A percentile compares a stretch with the other conserved stretches of the same genome.
phyloP scores from a whole-genome alignment of 176 grass and related monocot genomes.

The Aegilops tauschii region DNA sequence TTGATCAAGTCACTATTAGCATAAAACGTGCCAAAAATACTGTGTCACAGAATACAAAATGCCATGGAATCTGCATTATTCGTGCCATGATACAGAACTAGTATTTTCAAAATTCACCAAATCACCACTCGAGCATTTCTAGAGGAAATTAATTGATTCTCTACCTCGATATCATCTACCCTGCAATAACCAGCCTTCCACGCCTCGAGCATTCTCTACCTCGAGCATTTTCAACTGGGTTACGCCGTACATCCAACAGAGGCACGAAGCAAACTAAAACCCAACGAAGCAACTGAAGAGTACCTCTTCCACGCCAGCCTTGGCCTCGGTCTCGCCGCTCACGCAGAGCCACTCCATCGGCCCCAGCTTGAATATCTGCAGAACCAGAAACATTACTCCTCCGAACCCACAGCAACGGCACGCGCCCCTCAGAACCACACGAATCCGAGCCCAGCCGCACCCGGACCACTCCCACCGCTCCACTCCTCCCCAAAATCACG shows the following conservation, averaged over 20 bases:
- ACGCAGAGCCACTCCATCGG: conserved; percentile 69
- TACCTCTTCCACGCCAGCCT: conserved; percentile 63
- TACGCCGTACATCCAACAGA: background rate
- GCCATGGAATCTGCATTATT: background rate
- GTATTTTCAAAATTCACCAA: background rate
- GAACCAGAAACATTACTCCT: conserved; percentile 11
- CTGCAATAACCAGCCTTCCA: background rate
- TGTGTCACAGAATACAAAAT: background rate
- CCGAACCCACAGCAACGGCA: background rate
- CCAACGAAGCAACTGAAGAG: background rate
- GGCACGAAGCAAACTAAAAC: conserved; percentile 7
- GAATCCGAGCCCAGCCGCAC: background rate
- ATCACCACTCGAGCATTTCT: background rate
- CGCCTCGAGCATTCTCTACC: too few relatives aligned
- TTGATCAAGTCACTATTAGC: background rate
- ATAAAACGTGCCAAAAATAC: background rate
- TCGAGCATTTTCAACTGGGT: background rate
- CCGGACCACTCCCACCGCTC: background rate
- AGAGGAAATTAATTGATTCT: background rate
- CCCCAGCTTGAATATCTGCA: conserved; percentile 75
- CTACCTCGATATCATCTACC: background rate
- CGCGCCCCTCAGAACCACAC: background rate
- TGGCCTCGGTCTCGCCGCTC: conserved; percentile 50
- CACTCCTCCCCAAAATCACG: conserved; percentile 24
- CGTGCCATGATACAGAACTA: background rate